A percentile compares a stretch with the other conserved stretches of the same genome.
Evolutionary conservation across 2,329 filamentous ascomycete genomes (phyloP).

Genomic region (Myriosclerotinia curreyana): DNA sequence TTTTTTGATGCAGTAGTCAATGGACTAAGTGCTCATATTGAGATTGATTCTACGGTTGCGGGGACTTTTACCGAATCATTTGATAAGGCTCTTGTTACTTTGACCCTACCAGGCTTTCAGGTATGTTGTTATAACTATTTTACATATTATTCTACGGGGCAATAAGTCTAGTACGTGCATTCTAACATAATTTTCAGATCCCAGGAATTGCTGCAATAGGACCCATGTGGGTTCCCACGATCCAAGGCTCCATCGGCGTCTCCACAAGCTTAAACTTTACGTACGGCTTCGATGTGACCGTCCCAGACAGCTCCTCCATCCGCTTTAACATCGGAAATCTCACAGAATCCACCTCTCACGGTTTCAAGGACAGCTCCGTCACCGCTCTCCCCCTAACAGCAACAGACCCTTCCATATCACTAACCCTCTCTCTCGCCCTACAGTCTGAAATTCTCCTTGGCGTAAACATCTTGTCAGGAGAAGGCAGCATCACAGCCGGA

Average conservation of each 20-base stretch:
- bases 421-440: conserved; percentile 8
- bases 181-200: neutral
- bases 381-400: conserved; percentile 11
- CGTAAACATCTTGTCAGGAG: neutral
- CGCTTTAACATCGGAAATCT: conserved; percentile 8
- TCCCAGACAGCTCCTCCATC: conserved; percentile 2
- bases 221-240: neutral
- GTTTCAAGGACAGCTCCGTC: conserved; percentile 5
- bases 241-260: conserved; percentile 2
- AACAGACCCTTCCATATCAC: neutral
- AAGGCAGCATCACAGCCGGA: neutral
- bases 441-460: conserved; percentile 15
- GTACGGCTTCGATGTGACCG: conserved; percentile 11
- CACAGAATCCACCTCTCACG: neutral
- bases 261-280: conserved; percentile 5
- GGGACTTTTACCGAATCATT: conserved; percentile 3
- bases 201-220: conserved; percentile 9
- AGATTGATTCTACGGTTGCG: conserved; percentile 6
- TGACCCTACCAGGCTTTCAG: conserved; percentile 14
- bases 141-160: too few species aligned
- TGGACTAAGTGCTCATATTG: conserved; percentile 18
- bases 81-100: neutral
- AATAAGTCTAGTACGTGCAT: neutral
- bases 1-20: conserved; percentile 12
- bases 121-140: neutral